Base-by-base conservation (phyloP, 1,139 yeast species). In the Candida albicans region DNA sequence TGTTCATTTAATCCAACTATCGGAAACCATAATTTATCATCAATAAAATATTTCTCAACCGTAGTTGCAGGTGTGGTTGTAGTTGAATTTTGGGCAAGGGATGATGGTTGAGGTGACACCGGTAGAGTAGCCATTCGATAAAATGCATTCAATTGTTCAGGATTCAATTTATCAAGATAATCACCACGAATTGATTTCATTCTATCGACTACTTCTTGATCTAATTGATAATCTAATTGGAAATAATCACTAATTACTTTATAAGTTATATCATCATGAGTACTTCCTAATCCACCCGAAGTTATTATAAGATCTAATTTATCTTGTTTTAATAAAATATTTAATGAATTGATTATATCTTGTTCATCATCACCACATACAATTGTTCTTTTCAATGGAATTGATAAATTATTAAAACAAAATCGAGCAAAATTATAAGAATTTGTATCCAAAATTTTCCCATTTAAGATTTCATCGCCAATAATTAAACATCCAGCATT, bases 201-300 rank as follows among this genome's bases (percentile, higher is more conserved):
- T 47, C 82, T 67, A 2, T 65, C 71, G 14, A 78, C 83, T 3
- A 88, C 82, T 32, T 75, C 81, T 27, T 67, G 58, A 59, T 88
- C 84, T 14, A 84, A 58, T 34, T 61, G 62, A 45, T 82, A 66
- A 0, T 75, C 75, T 9, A 85, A 61, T 1, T 64, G 64, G 55
- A 73, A 88, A 15, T 87, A 85, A 50, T 75, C 76, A 1, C 90
- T 87, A 12, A 88, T 60, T 5, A 85, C 75, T 41, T 81, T 81
- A 60, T 89, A 88, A 0, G 96, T 87, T 46, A 88, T 84, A 59
- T 88, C 96, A 58, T 88, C 96, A 55, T 88, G 96, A 0, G 96
- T 89, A 2, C 95, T 87, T 0, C 96, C 96, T 49, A 89, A 86
- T 0, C 88, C 89, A 1, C 96, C 96, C 13, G 89, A 79, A 1